phyloP scores from a whole-genome alignment of 352 stramenopile species.

The Phytophthora brassicae region DNA sequence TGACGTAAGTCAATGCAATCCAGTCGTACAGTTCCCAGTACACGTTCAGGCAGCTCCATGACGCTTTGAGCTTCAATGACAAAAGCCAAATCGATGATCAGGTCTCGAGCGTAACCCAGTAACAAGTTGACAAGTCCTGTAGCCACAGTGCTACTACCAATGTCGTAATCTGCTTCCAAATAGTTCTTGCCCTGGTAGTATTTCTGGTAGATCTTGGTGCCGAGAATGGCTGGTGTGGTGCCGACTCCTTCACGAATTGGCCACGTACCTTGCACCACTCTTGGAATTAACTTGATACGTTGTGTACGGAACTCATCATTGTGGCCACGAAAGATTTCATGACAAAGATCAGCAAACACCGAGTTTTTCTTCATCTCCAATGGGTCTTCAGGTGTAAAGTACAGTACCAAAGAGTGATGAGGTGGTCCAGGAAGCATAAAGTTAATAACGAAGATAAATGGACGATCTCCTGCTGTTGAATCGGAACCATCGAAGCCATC shows the following conservation, averaged over 20 bases:
- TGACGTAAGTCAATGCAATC: constrained; percentile 64
- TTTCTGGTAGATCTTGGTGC: constrained; percentile 87
- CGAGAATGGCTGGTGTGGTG: constrained; percentile 89
- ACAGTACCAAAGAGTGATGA: constrained; percentile 72
- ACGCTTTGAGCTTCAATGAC: constrained; percentile 74
- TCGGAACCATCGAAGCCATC: constrained; percentile 34
- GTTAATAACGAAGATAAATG: constrained; percentile 80
- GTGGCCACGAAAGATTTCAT: constrained; percentile 58
- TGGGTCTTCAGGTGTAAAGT: constrained; percentile 73
- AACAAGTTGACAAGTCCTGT: constrained; percentile 72
- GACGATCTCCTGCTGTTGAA: constrained; percentile 27
- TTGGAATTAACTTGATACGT: constrained; percentile 90
- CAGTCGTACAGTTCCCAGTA: constrained; percentile 71
- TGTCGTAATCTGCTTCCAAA: constrained; percentile 81
- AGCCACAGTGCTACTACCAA: constrained; percentile 73
- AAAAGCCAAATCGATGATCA: constrained; percentile 85
- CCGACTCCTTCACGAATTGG: constrained; percentile 86
- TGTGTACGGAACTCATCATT: constrained; percentile 75
- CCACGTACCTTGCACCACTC: constrained; percentile 89
- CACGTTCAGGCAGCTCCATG: constrained; percentile 74
- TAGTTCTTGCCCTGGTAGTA: constrained; percentile 72
- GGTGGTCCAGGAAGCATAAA: constrained; percentile 77
- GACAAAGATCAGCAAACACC: constrained; percentile 68
- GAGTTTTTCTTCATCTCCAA: constrained; percentile 63
- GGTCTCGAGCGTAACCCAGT: constrained; percentile 58